Conservation (phyloP, 441 rosid species). For the Eutrema salsugineum region DNA sequence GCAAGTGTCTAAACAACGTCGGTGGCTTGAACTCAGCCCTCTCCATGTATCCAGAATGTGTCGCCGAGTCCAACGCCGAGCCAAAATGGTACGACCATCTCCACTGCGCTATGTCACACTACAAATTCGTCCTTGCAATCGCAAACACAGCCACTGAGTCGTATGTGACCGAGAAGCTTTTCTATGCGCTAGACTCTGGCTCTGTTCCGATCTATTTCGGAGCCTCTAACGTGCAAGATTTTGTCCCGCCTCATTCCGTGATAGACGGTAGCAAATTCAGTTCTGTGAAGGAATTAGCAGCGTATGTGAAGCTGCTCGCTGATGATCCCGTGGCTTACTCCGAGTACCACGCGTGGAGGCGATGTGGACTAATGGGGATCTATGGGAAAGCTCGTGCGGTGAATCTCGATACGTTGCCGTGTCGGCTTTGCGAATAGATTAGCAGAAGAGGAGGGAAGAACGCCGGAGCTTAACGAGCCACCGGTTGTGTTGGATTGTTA, state of each 20-base stretch:
- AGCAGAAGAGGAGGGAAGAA: conserved; percentile 68
- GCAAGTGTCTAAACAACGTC: conserved; percentile 88
- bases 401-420: conserved; percentile 84
- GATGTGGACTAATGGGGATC: conserved; percentile 72
- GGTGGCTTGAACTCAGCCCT: conserved; percentile 69
- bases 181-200: conserved; percentile 76
- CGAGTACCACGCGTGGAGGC: conserved; percentile 89
- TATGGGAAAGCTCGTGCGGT: conserved; percentile 51
- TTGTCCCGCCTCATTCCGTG: conserved; percentile 74
- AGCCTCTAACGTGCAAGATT: conserved; percentile 69
- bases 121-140: conserved; percentile 84
- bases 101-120: conserved; percentile 90
- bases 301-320: conserved; percentile 51
- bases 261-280: conserved; percentile 66
- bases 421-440: conserved; percentile 70
- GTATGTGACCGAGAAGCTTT: conserved; percentile 86
- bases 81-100: conserved; percentile 92
- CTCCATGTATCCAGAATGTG: conserved; percentile 71
- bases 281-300: conserved; percentile 58
- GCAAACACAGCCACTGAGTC: conserved; percentile 82
- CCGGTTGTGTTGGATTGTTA: background rate
- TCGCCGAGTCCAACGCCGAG: conserved; percentile 33
- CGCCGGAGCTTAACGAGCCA: conserved; percentile 31
- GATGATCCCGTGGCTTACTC: conserved; percentile 72
- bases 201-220: conserved; percentile 84